Evolutionary conservation across 2,329 filamentous ascomycete species (phyloP), one percentile per base, ranked within the genome.

Genomic region (Rutstroemia sp.): DNA sequence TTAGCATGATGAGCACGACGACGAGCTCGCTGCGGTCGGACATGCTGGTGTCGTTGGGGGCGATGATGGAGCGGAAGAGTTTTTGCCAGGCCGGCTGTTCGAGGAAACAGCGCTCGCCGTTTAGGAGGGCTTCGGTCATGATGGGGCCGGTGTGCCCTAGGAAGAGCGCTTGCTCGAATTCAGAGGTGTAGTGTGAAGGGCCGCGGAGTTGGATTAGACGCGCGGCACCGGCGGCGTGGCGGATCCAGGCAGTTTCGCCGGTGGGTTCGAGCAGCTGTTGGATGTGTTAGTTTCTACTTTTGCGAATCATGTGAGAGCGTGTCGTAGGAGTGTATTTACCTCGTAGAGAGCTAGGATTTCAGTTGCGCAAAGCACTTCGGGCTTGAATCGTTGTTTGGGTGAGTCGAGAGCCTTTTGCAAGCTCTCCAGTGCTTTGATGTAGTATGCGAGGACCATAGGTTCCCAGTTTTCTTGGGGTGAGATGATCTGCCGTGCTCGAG

Each of bases 121-220:
- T 65, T 1, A 65, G 39, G 5, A 66, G 51, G 14, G 53, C 58
- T 51, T 67, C 64, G 3, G 63, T 65, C 60, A 64, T 62, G n/a
- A 69, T 67, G 19, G 69, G 63, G 1, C 70, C 70, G 14, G 66
- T 65, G 48, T 72, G 68, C 9, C 64, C 67, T 14, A 70, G 63
- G 25, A 73, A 70, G 4, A 73, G 61, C 1, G 70, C 62, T 55
- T 69, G 70, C 48, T 73, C 71, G 53, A 69, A 72, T 6, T 71
- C 68, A 1, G 68, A 67, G 2, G 59, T 60, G 50, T 71, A 72
- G 7, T 60, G 60, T 7, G 58, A 45, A 2, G 69, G 64, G 3
- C 64, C 67, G 5, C 69, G 67, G 48, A 70, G 59, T 48, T 64
- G 61, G 9, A 72, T 65, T 3, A 73, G 57, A 16, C 61, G 61